Percentiles rank a stretch among this genome's conserved stretches.
Evolutionary conservation across 805 yeast genomes (phyloP).

Genomic region (Priceomyces medius): DNA sequence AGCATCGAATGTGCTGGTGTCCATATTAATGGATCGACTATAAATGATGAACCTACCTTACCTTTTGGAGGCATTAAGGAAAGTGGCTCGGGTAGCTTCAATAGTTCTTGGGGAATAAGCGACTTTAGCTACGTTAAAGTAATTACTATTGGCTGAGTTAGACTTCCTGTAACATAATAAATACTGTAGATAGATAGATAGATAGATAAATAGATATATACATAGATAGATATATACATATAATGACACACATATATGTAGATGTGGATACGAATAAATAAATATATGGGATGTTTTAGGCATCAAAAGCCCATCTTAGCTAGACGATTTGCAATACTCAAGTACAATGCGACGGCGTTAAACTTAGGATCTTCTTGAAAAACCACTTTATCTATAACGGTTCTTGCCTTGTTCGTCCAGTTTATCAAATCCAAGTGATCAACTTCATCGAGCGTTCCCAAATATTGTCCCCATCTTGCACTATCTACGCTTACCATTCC

Average conservation of each 20-base stretch:
- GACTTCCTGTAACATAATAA: too few species aligned
- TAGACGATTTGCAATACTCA: slow-evolving; percentile 63
- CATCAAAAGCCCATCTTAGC: slow-evolving; percentile 55
- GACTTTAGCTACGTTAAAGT: slow-evolving; percentile 39
- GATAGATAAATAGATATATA: too few species aligned
- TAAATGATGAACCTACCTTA: slow-evolving; percentile 33
- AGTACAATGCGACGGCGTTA: slow-evolving; percentile 67
- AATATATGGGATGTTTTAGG: not conserved
- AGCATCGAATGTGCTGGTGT: slow-evolving; percentile 41
- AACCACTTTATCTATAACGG: slow-evolving; percentile 30
- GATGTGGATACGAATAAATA: too few species aligned
- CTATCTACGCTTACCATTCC: slow-evolving; percentile 82
- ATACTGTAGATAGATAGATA: too few species aligned
- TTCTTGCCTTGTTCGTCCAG: slow-evolving; percentile 61
- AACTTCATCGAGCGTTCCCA: slow-evolving; percentile 73
- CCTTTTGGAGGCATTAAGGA: slow-evolving; percentile 50
- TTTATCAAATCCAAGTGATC: slow-evolving; percentile 88
- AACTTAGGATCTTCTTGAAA: slow-evolving; percentile 42
- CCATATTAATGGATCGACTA: slow-evolving; percentile 34
- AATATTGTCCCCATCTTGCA: slow-evolving; percentile 79
- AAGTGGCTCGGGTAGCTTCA: slow-evolving; percentile 37
- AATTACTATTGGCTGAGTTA: slow-evolving; percentile 24
- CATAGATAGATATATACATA: too few species aligned
- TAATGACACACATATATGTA: slow-evolving; percentile 1
- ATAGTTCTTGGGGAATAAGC: slow-evolving; percentile 44